phyloP scores from a whole-genome alignment of 2,329 filamentous ascomycete genomes.

The Fusarium robinianum region DNA sequence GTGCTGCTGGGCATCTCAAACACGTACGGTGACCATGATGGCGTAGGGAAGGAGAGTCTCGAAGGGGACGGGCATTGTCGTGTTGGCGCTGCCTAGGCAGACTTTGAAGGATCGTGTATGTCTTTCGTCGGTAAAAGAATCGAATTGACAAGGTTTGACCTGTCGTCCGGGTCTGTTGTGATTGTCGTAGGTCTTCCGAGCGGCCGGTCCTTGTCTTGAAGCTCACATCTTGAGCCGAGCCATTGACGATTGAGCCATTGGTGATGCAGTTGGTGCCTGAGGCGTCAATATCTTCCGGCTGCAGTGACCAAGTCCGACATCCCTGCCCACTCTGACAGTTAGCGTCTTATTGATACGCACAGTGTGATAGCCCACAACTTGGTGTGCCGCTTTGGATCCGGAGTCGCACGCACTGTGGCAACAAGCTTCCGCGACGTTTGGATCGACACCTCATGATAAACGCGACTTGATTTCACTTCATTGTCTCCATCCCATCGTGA shows the following conservation, averaged over 20 bases:
- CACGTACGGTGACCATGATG: slow-evolving; percentile 64
- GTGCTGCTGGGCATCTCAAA: slow-evolving; percentile 10
- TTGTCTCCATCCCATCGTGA: slow-evolving; percentile 17
- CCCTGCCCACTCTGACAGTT: slow-evolving; percentile 28
- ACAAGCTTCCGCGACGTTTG: slow-evolving; percentile 35
- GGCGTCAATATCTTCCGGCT: slow-evolving; percentile 11
- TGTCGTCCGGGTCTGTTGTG: slow-evolving; percentile 24
- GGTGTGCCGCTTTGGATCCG: slow-evolving; percentile 2
- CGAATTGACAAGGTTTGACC: slow-evolving; percentile 34
- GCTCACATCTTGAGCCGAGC: slow-evolving; percentile 32
- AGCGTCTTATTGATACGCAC: neutral
- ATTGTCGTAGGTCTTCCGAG: slow-evolving; percentile 27
- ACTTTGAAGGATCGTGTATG: slow-evolving; percentile 26
- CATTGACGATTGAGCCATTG: slow-evolving; percentile 39
- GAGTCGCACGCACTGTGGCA: slow-evolving; percentile 38
- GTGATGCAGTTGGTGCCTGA: slow-evolving; percentile 35
- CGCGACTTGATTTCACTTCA: slow-evolving; percentile 30
- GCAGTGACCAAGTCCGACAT: slow-evolving; percentile 8
- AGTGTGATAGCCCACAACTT: slow-evolving; percentile 5
- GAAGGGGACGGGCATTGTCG: slow-evolving; percentile 65
- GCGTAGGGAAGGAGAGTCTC: slow-evolving; percentile 67
- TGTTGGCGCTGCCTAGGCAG: slow-evolving; percentile 40
- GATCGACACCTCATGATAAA: slow-evolving; percentile 30
- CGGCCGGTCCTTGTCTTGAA: slow-evolving; percentile 35
- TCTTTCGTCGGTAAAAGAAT: slow-evolving; percentile 11